Evolutionary conservation across 2,329 filamentous ascomycete species (phyloP).

Genomic region (Didymosphaeria variabile): DNA sequence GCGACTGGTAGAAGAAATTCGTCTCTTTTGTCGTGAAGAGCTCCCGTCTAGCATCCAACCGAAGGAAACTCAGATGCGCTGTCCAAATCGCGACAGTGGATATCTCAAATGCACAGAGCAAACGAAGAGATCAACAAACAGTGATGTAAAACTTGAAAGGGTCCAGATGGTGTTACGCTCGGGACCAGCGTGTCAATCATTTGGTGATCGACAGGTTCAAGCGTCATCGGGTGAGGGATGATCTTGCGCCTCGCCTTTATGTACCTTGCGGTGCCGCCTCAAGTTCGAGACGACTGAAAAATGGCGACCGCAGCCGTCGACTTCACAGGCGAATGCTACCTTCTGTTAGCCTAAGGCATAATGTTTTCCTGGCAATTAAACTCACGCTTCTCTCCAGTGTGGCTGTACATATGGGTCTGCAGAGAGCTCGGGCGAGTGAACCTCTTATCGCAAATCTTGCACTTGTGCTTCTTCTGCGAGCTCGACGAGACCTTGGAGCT

Average conservation of each 20-base stretch:
- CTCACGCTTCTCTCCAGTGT: conserved; percentile 98
- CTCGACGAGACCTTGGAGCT: conserved; percentile 95
- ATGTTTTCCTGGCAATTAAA: conserved; percentile 34
- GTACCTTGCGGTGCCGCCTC: conserved; percentile 92
- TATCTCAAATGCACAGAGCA: conserved; percentile 46
- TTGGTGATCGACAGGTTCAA: conserved; percentile 39
- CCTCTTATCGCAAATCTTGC: conserved; percentile 97
- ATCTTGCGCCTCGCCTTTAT: conserved; percentile 74
- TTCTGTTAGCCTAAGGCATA: conserved; percentile 20
- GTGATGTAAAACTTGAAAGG: conserved; percentile 19
- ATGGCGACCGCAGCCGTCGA: conserved; percentile 92
- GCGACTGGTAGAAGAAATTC: conserved; percentile 45
- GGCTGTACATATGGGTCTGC: conserved; percentile 98
- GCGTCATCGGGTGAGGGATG: conserved; percentile 60
- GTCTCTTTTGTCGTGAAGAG: conserved; percentile 37
- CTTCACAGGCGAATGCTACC: conserved; percentile 89
- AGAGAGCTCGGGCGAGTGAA: conserved; percentile 94
- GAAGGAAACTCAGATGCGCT: conserved; percentile 30
- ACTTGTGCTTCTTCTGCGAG: conserved; percentile 99
- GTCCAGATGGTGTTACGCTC: conserved; percentile 17
- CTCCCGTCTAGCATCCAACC: conserved; percentile 35
- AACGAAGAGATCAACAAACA: conserved; percentile 32
- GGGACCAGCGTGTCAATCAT: conserved; percentile 30
- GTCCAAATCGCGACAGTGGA: conserved; percentile 43
- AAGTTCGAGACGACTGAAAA: conserved; percentile 98